Conservation (phyloP, 345 rosid genomes). For the Citrus australasica region DNA sequence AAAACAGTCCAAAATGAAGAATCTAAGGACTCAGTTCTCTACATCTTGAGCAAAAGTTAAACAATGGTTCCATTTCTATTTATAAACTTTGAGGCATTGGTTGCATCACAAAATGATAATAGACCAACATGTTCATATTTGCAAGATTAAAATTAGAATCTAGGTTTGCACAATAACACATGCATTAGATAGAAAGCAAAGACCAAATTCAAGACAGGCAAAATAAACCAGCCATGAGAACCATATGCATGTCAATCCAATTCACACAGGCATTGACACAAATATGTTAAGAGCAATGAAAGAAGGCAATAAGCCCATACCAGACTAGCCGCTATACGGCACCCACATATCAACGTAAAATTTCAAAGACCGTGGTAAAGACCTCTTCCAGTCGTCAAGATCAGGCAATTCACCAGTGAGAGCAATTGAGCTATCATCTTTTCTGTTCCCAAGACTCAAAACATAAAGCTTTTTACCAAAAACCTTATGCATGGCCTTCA, state of each 20-base stretch:
- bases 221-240: not conserved
- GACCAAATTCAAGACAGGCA: not conserved
- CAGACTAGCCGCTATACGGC: constrained; percentile 31
- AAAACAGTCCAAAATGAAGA: too few species aligned
- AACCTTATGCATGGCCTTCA: constrained; percentile 59
- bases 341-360: constrained; percentile 68
- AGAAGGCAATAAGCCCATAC: not conserved
- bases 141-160: not conserved
- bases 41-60: not conserved
- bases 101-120: not conserved
- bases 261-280: not conserved
- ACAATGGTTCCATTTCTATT: not conserved
- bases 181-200: not conserved
- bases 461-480: constrained; percentile 52
- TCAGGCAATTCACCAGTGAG: constrained; percentile 66
- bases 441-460: constrained; percentile 45
- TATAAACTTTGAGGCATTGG: not conserved
- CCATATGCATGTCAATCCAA: not conserved
- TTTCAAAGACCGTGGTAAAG: constrained; percentile 40
- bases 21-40: not conserved
- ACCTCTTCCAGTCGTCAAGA: constrained; percentile 55
- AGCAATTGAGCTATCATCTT: constrained; percentile 71
- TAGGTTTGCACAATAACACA: not conserved
- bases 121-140: not conserved
- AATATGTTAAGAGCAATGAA: constrained; percentile 5